Base-by-base conservation (phyloP, 805 yeast genomes). In the Nakazawaea ernobii region DNA sequence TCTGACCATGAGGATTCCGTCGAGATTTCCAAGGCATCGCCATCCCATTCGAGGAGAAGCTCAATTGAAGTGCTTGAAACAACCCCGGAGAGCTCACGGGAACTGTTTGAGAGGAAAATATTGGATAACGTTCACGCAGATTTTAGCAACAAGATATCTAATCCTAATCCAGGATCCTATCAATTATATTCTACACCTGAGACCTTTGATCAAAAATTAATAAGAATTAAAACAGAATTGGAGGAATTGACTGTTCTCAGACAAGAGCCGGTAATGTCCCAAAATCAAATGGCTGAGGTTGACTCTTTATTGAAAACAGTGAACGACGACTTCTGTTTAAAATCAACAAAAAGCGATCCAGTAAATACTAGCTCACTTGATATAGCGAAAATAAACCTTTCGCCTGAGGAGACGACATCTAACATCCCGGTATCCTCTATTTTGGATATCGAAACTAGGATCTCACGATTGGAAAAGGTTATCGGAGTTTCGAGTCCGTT, bases 391-490 rank as follows among this genome's bases (percentile, higher is more conserved):
- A 43, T 42, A 10, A 26, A 42, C 4, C 27, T 28, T 4, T 45
- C 35, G 33, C 27, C 30, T 2, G 15, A 14, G 4, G 33, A 32
- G 2, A 28, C 11, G 3, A 24, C 32, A 4, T 26, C 26, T 6
- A 38, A 33, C 14, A 27, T 28, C 32, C 37, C 44, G n/a, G 29
- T 27, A 37, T 11, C 10, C 8, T 35, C 28, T 11, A 33, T 48
- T 4, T 17, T 42, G 15, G 40, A 46, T 11, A 35, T 52, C 6
- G 51, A 54, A 29, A 28, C 46, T 7, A 50, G 62, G 42, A 10
- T 60, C 8, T 38, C 40, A 3, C 14, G 15, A 17, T 14, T 54
- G 7, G 59, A 55, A 39, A 14, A 43, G 37, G 8, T 47, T 29
- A 15, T 50, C 46, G 53, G 64, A 42, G 32, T 35, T 27, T 2